Base-by-base conservation (phyloP, 495 filamentous ascomycete species). In the Xylaria telfairii region DNA sequence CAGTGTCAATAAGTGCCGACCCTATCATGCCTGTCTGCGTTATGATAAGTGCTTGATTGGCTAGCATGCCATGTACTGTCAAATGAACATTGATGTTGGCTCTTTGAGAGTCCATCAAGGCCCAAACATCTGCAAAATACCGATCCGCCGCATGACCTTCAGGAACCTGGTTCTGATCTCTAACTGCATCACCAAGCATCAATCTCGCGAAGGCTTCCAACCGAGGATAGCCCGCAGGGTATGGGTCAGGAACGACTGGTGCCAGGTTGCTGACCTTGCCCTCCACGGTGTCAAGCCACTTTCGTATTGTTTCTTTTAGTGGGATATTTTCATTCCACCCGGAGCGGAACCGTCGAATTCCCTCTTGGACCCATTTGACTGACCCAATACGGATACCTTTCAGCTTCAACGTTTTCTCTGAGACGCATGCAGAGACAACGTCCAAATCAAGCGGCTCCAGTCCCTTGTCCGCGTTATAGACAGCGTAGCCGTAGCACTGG, bases 41-140 rank as follows among this genome's bases (percentile, higher is more conserved):
- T 26, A 56, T 56, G 24, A 56, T 15, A 56, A 56, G 51, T 26
- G 51, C 51, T 32, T 56, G 51, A 19, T 56, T 56, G 28, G 51
- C 51, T 1, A 56, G 51, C 51, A 56, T 56, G 26, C 51, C 51
- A 30, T 30, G 13, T 30, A 56, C 28, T 30, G 51, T 56, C 28
- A 28, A 7, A 32, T 56, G 51, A 17, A 56, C 26, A 19, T 56
- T 19, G 9, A 4, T 13, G 26, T 30, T 12, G 2, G 30, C 28
- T 15, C 3, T 15, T 56, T 19, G 51, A 30, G 51, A 56, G 26
- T 32, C 10, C 28, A 56, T 28, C 51, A 56, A 56, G 28, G 21
- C 51, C 51, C 51, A 32, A 17, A 56, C 51, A 15, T 49, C 26
- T 28, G 51, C n/a, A 12, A 56, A 30, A 56, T 56, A 10, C 24